Base-by-base conservation (phyloP, 2,329 filamentous ascomycete species). In the Sclerotinia borealis region DNA sequence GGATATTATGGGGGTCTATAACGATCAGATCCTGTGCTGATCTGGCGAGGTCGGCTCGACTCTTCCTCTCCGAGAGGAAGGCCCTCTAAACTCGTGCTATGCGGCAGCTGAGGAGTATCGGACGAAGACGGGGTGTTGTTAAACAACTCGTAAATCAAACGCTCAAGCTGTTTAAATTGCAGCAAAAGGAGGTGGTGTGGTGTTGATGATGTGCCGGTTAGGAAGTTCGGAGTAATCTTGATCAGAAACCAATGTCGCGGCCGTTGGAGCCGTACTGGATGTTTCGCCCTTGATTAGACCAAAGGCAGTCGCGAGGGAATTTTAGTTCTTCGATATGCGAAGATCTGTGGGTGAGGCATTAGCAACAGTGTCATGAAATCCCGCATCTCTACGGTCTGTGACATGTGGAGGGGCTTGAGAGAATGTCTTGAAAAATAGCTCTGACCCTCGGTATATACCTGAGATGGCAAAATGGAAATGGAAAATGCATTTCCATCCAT, bases 61-160 rank as follows among this genome's bases (percentile, higher is more conserved):
- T 95, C 95, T 96, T 93, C 95, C 95, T 93, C 93, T 79, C 82
- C 83, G 82, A 95, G 93, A 96, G 93, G 93, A 98, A 98, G 93
- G 96, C 93, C 90, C 90, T 88, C 85, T 86, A 86, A 88, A 88
- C 86, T 86, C 88, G 90, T 96, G 91, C 92, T 98, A 99, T 99
- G 93, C 95, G 95, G 95, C 95, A 98, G 93, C 91, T 96, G 90
- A 85, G 82, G 80, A 78, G 80, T 79, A 79, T 84, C 79, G 77
- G 84, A 83, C 78, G 82, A 83, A 77, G 78, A 75, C 71, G 80
- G 80, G 77, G 73, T 77, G 76, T 80, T 76, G 76, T 80, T 76
- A 74, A 76, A 76, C 72, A 77, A 76, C 72, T 76, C 76, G 77
- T 83, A 78, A 76, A 83, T 74, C 72, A 79, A 74, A 72, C 77